phyloP scores from a whole-genome alignment of 768 basidiomycete species.

The Chalciporus piperatus region DNA sequence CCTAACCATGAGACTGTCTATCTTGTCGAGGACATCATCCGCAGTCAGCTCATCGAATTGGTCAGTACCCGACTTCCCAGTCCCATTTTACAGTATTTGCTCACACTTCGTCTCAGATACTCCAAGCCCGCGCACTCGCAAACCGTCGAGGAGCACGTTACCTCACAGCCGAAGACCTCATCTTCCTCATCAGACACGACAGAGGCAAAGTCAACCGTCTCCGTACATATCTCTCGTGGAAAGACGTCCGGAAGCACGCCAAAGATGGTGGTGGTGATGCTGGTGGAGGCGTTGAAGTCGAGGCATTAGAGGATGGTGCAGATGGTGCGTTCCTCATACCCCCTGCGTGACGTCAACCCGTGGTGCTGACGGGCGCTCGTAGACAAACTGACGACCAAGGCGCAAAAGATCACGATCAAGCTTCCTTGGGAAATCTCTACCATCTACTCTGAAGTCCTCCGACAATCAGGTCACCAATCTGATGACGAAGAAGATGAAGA shows the following conservation, averaged over 20 bases:
- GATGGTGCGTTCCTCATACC: slow-evolving; percentile 51
- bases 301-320: slow-evolving; percentile 77
- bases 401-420: slow-evolving; percentile 91
- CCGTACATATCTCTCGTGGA: slow-evolving; percentile 93
- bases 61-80: slow-evolving; percentile 44
- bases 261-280: slow-evolving; percentile 87
- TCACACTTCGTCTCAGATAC: slow-evolving; percentile 49
- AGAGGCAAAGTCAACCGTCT: slow-evolving; percentile 91
- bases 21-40: slow-evolving; percentile 93
- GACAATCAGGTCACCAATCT: slow-evolving; percentile 72
- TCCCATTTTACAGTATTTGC: slow-evolving; percentile 1
- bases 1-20: slow-evolving; percentile 85
- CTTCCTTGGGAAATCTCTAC: slow-evolving; percentile 95
- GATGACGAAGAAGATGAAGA: slow-evolving; percentile 97
- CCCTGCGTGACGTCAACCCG: neutral
- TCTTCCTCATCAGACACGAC: slow-evolving; percentile 94
- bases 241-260: slow-evolving; percentile 92
- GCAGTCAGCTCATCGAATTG: slow-evolving; percentile 87
- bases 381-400: slow-evolving; percentile 81
- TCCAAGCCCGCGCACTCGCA: slow-evolving; percentile 85
- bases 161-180: slow-evolving; percentile 89
- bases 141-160: slow-evolving; percentile 81
- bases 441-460: slow-evolving; percentile 84
- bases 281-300: slow-evolving; percentile 78
- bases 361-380: neutral